Base-by-base conservation (phyloP, 352 stramenopile species). In the Phytophthora sp. region DNA sequence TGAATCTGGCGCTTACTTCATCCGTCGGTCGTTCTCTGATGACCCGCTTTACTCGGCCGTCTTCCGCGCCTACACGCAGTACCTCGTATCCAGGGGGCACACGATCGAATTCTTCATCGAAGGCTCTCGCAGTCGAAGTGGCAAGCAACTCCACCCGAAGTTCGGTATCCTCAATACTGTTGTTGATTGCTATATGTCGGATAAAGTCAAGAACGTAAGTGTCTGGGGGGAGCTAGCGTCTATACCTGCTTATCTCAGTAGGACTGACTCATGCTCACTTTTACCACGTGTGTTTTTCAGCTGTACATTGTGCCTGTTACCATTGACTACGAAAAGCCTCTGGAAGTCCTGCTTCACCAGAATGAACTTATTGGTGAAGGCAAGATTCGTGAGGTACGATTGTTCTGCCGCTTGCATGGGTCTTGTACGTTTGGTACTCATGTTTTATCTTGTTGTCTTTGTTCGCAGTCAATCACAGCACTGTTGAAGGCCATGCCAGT, bases 101-200 rank as follows among this genome's bases (percentile, higher is more conserved):
- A 91, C 82, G 35, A 72, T 95, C 50, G 87, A 95, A 69, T 95
- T 95, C 55, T 95, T 95, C 56, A 88, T 95, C 15, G 87, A 95
- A 70, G 87, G 87, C 38, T 91, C 76, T 12, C 84, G 87, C 44
- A 95, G 87, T 60, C 81, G 87, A 31, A 94, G 83, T 41, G 87
- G 87, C 26, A 95, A 95, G 66, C 82, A 93, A 34, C 61, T 95
- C 5, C 79, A 87, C 32, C 87, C 87, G 12, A 92, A 94, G 60
- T 92, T 95, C 54, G 87, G 87, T 13, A 82, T 93, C 23, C 71
- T 95, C 2, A 82, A 68, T 26, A 77, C 85, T 4, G 82, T 94
- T 18, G 79, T 93, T 8, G 84, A 92, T 52, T 88, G 82, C 42
- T 91, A 81, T 39, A 39, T 91, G 20, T 81, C 74, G 4, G 79